phyloP scores from a whole-genome alignment of 768 basidiomycete genomes.

The Leccinum uliginosum region DNA sequence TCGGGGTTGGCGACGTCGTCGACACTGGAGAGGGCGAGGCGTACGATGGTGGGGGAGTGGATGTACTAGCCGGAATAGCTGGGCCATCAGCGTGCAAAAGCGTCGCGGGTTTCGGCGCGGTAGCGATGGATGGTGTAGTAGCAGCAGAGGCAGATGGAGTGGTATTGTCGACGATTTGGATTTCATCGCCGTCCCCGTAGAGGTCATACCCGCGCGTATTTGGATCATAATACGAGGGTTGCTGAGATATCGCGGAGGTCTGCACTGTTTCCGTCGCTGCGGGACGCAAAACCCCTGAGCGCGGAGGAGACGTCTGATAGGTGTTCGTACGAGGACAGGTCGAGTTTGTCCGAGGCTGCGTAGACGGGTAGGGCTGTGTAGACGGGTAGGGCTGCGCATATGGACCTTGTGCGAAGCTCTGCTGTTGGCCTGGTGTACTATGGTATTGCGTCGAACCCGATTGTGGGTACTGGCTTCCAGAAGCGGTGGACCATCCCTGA shows the following conservation, averaged over 20 bases:
- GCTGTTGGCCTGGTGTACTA: conserved; percentile 1
- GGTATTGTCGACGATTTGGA: conserved; percentile 8
- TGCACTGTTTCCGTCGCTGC: background rate
- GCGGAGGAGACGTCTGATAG: background rate
- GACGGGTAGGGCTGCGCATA: conserved; percentile 5
- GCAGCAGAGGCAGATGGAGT: background rate
- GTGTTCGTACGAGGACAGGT: conserved; percentile 7
- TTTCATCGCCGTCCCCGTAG: conserved; percentile 16
- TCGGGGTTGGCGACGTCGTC: background rate
- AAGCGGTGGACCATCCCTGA: conserved; percentile 14
- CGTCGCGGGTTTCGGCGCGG: background rate
- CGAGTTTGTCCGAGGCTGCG: conserved; percentile 5
- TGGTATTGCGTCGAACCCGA: background rate
- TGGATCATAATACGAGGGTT: conserved; percentile 34
- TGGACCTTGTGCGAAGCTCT: background rate
- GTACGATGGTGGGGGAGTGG: conserved; percentile 4
- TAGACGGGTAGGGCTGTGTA: background rate
- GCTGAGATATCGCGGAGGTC: conserved; percentile 10
- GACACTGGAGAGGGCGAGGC: conserved; percentile 5
- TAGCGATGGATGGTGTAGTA: background rate
- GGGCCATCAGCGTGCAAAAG: background rate
- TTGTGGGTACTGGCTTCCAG: background rate
- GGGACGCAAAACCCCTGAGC: background rate
- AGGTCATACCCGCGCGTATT: conserved; percentile 29
- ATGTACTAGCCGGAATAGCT: background rate